Base-by-base conservation (phyloP, 257 asterid genomes). In the Linaria vulgaris region DNA sequence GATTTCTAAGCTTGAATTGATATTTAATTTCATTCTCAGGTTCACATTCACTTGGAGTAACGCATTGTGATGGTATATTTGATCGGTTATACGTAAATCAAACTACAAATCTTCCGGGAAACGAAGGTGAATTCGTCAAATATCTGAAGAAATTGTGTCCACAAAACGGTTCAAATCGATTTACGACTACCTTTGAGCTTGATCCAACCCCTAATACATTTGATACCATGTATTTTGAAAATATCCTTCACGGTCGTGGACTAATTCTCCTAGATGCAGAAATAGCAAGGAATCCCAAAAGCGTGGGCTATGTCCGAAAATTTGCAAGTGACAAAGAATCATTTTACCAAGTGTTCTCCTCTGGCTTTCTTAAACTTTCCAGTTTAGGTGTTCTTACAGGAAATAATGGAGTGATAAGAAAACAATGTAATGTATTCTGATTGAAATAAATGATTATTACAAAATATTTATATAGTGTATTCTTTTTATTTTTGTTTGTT, bases 21-120 rank as follows among this genome's bases (percentile, higher is more conserved):
- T 30, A 20, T 47, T n/a, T n/a, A n/a, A n/a, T n/a, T 27, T 56
- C 1, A 63, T 17, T 17, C 60, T 48, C 65, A 78, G 83, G 78
- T 20, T 67, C 77, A 1, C 85, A 79, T 38, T 72, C 85, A 25
- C 64, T 79, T 0, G 82, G 80, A 23, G 63, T 44, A 30, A 70
- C 80, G 17, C 78, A 76, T 20, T 76, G 78, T 38, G 44, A 63
- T 14, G 74, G 69, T 43, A n/a, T 76, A 4, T 12, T 44, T 41
- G 68, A 66, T 31, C 70, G 80, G 0, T n/a, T 72, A 10, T 72
- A 68, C 64, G 57, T 17, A 1, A 72, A 69, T 47, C 46, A 15
- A 30, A 59, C 73, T 13, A 34, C 16, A 8, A 15, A 24, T 30
- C 66, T 37, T 53, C 66, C 65, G 20, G 52, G 23, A 50, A 19